Evolutionary conservation across 75 land plant species (phyloP).

Genomic region (Adiantum capillusveneris): DNA sequence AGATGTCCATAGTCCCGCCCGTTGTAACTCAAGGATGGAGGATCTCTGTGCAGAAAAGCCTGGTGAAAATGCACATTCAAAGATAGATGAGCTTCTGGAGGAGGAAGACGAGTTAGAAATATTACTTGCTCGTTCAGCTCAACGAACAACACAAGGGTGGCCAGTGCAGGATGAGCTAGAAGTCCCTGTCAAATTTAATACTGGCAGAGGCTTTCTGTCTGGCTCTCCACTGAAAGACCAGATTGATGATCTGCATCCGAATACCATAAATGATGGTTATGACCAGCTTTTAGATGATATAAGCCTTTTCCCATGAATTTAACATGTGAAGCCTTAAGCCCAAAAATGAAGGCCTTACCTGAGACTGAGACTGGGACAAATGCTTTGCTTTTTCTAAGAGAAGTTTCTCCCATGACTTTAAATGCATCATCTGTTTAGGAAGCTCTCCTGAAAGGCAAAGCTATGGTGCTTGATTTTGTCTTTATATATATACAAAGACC

Average conservation of each 20-base stretch:
- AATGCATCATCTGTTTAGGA: no score
- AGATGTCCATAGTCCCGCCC: background rate
- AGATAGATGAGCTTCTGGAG: no score
- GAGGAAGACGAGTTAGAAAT: no score
- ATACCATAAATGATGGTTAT: background rate
- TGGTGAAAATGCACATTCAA: no score
- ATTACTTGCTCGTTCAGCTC: background rate
- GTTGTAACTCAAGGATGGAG: background rate
- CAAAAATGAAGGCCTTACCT: no score
- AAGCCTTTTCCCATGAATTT: background rate
- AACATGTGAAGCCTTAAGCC: no score
- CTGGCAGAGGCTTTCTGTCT: background rate
- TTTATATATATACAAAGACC: no score
- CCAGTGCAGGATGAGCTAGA: background rate
- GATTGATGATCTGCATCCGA: background rate
- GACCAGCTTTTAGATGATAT: constrained; percentile 6
- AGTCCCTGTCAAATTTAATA: background rate
- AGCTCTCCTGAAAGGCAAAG: no score
- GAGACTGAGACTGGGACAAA: no score
- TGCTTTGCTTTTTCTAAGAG: no score
- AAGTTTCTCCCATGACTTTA: no score
- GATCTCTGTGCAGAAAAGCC: background rate
- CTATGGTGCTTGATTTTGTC: no score
- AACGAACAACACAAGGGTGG: background rate
- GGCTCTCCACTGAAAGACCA: background rate